phyloP scores from a whole-genome alignment of 768 basidiomycete genomes.

The Leccinum rimulosum region DNA sequence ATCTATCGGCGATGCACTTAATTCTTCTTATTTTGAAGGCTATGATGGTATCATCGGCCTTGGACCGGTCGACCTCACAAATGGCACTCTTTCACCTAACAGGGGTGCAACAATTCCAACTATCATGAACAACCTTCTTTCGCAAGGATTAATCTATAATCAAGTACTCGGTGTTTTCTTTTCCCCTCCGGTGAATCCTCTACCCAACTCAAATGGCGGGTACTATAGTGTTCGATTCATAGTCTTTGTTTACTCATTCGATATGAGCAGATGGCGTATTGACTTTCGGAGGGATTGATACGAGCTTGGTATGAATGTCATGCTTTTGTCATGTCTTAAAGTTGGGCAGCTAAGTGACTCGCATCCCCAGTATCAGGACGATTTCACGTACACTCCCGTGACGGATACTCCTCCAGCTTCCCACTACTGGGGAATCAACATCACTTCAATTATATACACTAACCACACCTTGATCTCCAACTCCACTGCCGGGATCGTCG shows the following conservation, averaged over 20 bases:
- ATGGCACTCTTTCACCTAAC: background rate
- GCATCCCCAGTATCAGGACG: conserved; percentile 17
- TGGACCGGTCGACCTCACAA: conserved; percentile 22
- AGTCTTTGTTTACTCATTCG: background rate
- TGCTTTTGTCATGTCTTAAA: background rate
- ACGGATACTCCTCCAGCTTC: conserved; percentile 26
- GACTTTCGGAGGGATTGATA: background rate
- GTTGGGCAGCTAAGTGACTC: background rate
- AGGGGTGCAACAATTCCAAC: conserved; percentile 15
- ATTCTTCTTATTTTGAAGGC: conserved; percentile 15
- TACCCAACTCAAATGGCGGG: background rate
- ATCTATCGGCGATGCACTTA: conserved; percentile 27
- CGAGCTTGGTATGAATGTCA: background rate
- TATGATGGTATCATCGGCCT: conserved; percentile 28
- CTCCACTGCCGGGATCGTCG: background rate
- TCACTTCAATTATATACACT: conserved; percentile 16
- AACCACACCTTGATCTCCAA: conserved; percentile 11
- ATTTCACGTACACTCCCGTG: conserved; percentile 23
- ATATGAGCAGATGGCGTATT: background rate
- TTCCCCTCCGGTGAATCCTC: background rate
- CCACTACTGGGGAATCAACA: conserved; percentile 30
- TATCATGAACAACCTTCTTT: conserved; percentile 19
- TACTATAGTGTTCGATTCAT: background rate
- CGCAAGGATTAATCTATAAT: conserved; percentile 14
- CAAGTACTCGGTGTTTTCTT: conserved; percentile 11